phyloP scores from a whole-genome alignment of 2,329 filamentous ascomycete species.

The Colletotrichum sp. region DNA sequence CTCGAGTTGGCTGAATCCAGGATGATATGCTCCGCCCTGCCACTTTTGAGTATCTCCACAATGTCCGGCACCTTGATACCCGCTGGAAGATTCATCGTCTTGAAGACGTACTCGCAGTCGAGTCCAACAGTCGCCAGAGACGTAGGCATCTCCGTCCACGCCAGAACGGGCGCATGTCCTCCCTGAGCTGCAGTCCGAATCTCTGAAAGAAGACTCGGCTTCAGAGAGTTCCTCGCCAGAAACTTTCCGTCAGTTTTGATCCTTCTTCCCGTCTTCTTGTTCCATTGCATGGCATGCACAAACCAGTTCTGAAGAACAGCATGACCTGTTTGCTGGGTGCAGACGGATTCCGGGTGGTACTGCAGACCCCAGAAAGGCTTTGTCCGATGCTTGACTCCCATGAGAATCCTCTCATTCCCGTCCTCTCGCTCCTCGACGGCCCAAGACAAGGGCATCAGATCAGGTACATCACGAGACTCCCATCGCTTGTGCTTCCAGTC shows the following conservation, averaged over 20 bases:
- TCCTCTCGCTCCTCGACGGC: constrained; percentile 49
- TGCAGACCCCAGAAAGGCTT: constrained; percentile 88
- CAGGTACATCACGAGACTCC: constrained; percentile 37
- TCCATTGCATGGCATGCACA: constrained; percentile 66
- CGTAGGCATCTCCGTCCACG: constrained; percentile 4
- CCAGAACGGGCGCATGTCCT: background rate
- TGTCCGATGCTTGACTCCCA: constrained; percentile 72
- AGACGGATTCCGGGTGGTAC: constrained; percentile 90
- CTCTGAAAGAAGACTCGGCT: constrained; percentile 37
- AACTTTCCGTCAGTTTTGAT: constrained; percentile 20
- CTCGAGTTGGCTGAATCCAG: constrained; percentile 64
- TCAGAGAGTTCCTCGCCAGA: constrained; percentile 35
- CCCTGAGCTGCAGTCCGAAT: background rate
- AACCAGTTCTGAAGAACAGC: constrained; percentile 80
- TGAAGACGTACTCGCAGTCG: constrained; percentile 41
- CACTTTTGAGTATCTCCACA: constrained; percentile 53
- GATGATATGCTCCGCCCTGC: constrained; percentile 54
- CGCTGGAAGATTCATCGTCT: constrained; percentile 46
- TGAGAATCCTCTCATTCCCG: constrained; percentile 64
- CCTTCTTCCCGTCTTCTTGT: constrained; percentile 35
- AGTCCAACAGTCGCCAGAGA: constrained; percentile 33
- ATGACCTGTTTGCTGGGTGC: constrained; percentile 72
- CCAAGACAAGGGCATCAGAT: constrained; percentile 68
- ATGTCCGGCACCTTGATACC: constrained; percentile 58
- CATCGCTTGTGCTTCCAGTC: constrained; percentile 46